These are phyloP conservation scores for Colletotrichum costaricense DNA, from an alignment of 2,329 filamentous ascomycete genomes.

Conservation along the genomic window DNA sequence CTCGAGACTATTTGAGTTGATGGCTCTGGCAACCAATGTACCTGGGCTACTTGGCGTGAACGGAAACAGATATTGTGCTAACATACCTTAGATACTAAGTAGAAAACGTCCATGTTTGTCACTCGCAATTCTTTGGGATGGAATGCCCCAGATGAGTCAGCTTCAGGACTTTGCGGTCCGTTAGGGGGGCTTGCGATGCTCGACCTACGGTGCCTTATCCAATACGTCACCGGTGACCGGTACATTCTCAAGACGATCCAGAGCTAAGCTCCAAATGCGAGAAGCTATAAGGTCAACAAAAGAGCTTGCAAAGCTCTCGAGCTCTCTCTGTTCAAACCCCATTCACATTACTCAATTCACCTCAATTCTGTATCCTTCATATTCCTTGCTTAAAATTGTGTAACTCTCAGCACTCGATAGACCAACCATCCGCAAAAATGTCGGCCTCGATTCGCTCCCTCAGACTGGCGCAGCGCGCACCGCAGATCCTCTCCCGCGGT, in stretches of 20 bases:
- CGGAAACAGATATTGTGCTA: background rate
- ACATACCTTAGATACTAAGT: background rate
- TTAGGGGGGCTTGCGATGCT: background rate
- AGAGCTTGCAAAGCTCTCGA: too few relatives aligned
- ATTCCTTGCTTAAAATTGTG: too few relatives aligned
- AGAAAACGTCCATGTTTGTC: too few relatives aligned
- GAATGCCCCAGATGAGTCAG: background rate
- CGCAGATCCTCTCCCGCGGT: background rate
- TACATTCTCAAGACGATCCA: background rate
- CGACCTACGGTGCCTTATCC: background rate
- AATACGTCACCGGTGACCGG: constrained; percentile 13
- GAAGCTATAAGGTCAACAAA: background rate
- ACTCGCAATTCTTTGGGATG: background rate
- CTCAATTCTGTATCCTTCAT: background rate
- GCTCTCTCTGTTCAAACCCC: background rate
- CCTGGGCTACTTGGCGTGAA: too few relatives aligned
- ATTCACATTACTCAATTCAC: background rate
- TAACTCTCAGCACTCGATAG: too few relatives aligned
- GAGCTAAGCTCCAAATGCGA: background rate
- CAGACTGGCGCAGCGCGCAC: constrained; percentile 17
- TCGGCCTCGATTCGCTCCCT: constrained; percentile 13
- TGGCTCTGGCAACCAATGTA: too few relatives aligned
- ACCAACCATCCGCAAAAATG: background rate
- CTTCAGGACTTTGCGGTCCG: background rate
- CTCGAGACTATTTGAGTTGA: too few relatives aligned